phyloP scores from a whole-genome alignment of 306 rosid genomes.

The Rosa rugosa region DNA sequence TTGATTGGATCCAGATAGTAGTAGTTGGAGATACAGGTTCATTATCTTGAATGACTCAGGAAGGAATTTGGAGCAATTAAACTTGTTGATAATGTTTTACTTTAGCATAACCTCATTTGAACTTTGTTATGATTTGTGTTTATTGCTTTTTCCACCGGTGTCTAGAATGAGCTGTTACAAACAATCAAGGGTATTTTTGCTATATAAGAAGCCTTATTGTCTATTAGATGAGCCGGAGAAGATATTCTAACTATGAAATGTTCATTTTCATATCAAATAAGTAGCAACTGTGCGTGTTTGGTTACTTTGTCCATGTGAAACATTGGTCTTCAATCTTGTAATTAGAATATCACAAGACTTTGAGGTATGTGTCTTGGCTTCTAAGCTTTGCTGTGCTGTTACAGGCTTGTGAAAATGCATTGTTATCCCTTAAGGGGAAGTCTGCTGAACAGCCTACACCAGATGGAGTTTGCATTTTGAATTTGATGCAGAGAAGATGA shows the following conservation, averaged over 20 bases:
- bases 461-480: neutral
- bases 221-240: neutral
- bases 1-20: too few relatives aligned
- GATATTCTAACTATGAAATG: too few relatives aligned
- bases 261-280: neutral
- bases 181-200: neutral
- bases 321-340: conserved; percentile 5
- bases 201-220: neutral
- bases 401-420: conserved; percentile 74
- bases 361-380: conserved; percentile 11
- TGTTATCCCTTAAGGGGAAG: conserved; percentile 39
- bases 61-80: neutral
- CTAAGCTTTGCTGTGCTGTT: conserved; percentile 20
- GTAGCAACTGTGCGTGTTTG: neutral
- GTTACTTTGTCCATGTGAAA: neutral
- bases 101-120: neutral
- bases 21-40: too few relatives aligned
- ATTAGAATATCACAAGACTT: neutral
- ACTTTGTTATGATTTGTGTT: neutral
- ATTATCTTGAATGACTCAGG: too few relatives aligned
- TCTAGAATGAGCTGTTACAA: neutral
- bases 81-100: neutral
- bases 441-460: conserved; percentile 34
- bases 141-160: neutral
- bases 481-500: too few relatives aligned